Percentiles rank a stretch among this genome's conserved stretches.
Conservation (phyloP, 2,329 filamentous ascomycete species). For the Sclerotinia spermophila region DNA sequence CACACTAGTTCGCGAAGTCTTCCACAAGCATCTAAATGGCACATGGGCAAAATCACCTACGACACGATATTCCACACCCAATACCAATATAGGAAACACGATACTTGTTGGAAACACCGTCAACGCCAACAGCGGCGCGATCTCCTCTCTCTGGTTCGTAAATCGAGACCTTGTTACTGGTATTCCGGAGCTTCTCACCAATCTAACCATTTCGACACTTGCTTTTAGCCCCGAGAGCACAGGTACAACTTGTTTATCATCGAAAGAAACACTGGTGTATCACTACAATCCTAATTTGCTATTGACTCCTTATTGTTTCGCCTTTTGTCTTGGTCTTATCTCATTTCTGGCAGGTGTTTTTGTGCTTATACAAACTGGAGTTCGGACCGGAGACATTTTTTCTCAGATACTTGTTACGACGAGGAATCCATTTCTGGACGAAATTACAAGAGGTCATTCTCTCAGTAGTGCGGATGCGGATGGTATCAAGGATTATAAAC, state of each 20-base stretch:
- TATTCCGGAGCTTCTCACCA: background rate
- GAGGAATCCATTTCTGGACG: background rate
- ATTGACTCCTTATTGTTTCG: background rate
- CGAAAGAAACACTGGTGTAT: background rate
- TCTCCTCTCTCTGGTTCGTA: background rate
- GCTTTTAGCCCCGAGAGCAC: background rate
- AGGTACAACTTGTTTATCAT: background rate
- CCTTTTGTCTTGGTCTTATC: background rate
- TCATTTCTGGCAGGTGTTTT: background rate
- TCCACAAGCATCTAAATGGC: background rate
- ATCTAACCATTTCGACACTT: background rate
- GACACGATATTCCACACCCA: background rate
- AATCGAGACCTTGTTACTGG: background rate
- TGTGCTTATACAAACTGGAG: background rate
- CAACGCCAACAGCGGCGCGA: background rate
- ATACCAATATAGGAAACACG: background rate
- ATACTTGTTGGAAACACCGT: background rate
- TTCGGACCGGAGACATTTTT: background rate
- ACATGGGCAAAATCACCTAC: background rate
- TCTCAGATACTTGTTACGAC: background rate
- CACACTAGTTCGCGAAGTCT: background rate
- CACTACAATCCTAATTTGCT: background rate
- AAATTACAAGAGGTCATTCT: background rate
- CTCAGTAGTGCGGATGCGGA: background rate
- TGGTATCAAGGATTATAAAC: background rate